phyloP scores from a whole-genome alignment of 805 yeast species.

The Yamadazyma akitaensis region DNA sequence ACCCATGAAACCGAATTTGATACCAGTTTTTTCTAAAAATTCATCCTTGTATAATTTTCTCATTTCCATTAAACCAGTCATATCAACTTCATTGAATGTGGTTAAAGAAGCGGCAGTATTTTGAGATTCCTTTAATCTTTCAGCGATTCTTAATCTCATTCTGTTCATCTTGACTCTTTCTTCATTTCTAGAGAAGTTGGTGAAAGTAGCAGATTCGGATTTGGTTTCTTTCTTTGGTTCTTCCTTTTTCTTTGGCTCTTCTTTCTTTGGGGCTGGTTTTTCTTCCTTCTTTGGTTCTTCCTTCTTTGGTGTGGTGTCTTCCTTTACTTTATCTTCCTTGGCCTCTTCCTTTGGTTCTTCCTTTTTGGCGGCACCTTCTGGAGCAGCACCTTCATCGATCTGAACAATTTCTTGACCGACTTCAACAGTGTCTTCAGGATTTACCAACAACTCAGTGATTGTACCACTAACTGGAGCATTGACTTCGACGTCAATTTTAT shows the following conservation, averaged over 20 bases:
- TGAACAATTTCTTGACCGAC: constrained; percentile 91
- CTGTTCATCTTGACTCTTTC: constrained; percentile 97
- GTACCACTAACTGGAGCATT: constrained; percentile 93
- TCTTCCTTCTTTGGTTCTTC: constrained; percentile 18
- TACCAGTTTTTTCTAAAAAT: constrained; percentile 86
- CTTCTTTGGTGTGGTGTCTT: constrained; percentile 9
- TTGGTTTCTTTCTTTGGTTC: constrained; percentile 16
- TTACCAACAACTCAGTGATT: constrained; percentile 75
- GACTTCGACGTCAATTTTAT: constrained; percentile 95
- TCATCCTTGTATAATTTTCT: constrained; percentile 97
- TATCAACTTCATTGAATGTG: constrained; percentile 97
- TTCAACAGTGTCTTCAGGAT: constrained; percentile 87
- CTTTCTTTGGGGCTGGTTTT: constrained; percentile 25
- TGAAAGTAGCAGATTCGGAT: constrained; percentile 21
- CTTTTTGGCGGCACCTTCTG: constrained; percentile 46
- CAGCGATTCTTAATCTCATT: constrained; percentile 98
- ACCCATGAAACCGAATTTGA: constrained; percentile 98
- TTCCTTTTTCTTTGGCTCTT: constrained; percentile 23
- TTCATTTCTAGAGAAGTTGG: constrained; percentile 74
- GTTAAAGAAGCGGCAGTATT: constrained; percentile 98
- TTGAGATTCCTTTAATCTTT: constrained; percentile 98
- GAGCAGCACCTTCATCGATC: constrained; percentile 77
- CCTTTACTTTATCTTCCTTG: constrained; percentile 10
- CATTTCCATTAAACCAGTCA: constrained; percentile 88
- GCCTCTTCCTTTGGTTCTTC: constrained; percentile 28